Evolutionary conservation across 768 basidiomycete genomes (phyloP).

Genomic region (Tremella yokohamensis): DNA sequence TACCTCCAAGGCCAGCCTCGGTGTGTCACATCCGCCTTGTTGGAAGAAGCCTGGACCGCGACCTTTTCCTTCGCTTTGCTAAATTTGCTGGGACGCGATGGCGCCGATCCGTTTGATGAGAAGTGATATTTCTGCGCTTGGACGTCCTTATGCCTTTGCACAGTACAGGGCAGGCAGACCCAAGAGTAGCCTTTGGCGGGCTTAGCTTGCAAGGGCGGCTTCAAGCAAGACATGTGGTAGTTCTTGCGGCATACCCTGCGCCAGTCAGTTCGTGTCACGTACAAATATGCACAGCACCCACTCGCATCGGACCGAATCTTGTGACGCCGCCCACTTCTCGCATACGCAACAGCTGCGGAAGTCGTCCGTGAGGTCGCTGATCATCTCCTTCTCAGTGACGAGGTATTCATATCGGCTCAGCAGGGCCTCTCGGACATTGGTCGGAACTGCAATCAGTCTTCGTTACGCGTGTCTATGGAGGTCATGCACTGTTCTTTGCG

Average conservation of each 20-base stretch:
- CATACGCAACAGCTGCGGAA: constrained; percentile 83
- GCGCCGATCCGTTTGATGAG: constrained; percentile 27
- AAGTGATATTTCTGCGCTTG: constrained; percentile 39
- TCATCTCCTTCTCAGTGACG: constrained; percentile 87
- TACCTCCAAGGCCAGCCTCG: constrained; percentile 68
- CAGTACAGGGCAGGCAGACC: constrained; percentile 92
- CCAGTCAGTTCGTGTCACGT: background rate
- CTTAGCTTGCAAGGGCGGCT: constrained; percentile 83
- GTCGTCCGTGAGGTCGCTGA: constrained; percentile 81
- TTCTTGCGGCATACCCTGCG: constrained; percentile 69
- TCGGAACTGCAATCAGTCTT: constrained; percentile 62
- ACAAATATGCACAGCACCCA: constrained; percentile 20
- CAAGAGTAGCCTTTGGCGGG: constrained; percentile 95
- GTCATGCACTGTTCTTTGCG: constrained; percentile 77
- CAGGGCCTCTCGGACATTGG: constrained; percentile 72
- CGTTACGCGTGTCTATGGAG: background rate
- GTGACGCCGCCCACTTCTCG: constrained; percentile 83
- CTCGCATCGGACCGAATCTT: constrained; percentile 53
- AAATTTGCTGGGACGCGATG: constrained; percentile 60
- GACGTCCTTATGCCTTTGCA: constrained; percentile 63
- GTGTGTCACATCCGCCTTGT: constrained; percentile 41
- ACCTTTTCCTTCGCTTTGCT: constrained; percentile 85
- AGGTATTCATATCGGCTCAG: constrained; percentile 86
- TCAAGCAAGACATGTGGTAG: constrained; percentile 93
- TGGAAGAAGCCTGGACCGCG: constrained; percentile 33